Evolutionary conservation across 2,329 filamentous ascomycete species (phyloP), one percentile per base, ranked within the genome.

Genomic region (Penicillium thymicola): DNA sequence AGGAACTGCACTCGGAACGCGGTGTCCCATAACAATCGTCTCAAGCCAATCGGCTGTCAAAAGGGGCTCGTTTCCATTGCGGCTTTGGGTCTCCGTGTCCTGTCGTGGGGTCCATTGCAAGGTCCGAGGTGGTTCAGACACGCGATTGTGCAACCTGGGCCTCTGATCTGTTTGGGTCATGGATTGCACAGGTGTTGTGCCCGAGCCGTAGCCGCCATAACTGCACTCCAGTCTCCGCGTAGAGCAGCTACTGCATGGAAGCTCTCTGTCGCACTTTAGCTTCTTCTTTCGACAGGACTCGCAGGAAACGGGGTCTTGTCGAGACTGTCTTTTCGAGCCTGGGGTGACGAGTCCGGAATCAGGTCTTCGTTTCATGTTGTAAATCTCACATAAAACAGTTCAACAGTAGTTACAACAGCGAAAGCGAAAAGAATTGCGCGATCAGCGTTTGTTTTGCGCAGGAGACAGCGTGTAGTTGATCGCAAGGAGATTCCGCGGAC

Each of bases 191-290:
- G 25, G 27, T 0, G 49, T 54, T 2, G 47, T 4, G 0, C 11
- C 16, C 8, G 44, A 28, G 1, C 30, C 53, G 21, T 41, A 56
- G n/a, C 27, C 34, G 2, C 54, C 64, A 48, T 70, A 72, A 14
- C 18, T 59, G 54, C 74, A 76, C 1, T 44, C 7, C 13, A 75
- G 41, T 2, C 59, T 60, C 14, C 74, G 70, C 5, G 67, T 51
- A 0, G 57, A 65, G 61, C 81, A 84, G 57, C 77, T 78, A 32
- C 75, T 76, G 62, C 81, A 84, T 13, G 81, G 81, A 14, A 75
- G 69, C 44, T 75, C 75, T 4, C 81, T 77, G 64, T 82, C 78
- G 65, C 81, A 84, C 71, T 81, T 83, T 37, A 83, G 78, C 74
- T 82, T 75, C 60, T 74, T 73, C 59, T 65, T 63, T 3, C 74